Base-by-base conservation (phyloP, 108 stramenopile species). In the Mayamaea pseudoterrestris region DNA sequence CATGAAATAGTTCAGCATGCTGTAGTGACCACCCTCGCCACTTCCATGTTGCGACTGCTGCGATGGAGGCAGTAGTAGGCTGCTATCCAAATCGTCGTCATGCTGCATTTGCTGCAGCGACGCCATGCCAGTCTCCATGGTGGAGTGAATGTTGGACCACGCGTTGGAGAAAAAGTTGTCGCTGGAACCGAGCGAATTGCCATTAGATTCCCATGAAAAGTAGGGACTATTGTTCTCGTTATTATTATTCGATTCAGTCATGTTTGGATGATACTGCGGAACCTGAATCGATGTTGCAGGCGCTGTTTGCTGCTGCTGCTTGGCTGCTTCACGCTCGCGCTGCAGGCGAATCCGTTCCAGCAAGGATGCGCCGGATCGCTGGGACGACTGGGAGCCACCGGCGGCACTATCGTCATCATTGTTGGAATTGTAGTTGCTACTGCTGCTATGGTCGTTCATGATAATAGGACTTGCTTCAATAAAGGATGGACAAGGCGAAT, bases 281-380 rank as follows among this genome's bases (percentile, higher is more conserved):
- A 54, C 41, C 14, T 41, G 41, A 27, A 54, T 54, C 13, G n/a
- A 34, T 26, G 47, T 22, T 41, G 30, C 24, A 7, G 56, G 57
- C n/a, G 22, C 45, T 9, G 60, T 53, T 22, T 51, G 34, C 20
- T 50, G 41, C 37, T 39, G 37, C n/a, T n/a, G n/a, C n/a, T n/a
- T n/a, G n/a, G n/a, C n/a, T n/a, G 34, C 36, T 34, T 68, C 67
- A 41, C 58, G 45, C 35, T 57, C 54, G 20, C 67, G 55, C 35
- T 68, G 67, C 8, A 51, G 56, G 4, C 44, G 60, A 57, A 68
- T 68, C 9, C 67, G 60, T 37, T 68, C 60, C 18, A 68, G 30
- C 48, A 68, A 44, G 2, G 67, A 68, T 29, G 4, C 21, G 9
- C 50, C 35, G 20, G 50, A 51, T n/a, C 50, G 30, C 3, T 51